A percentile compares a stretch with the other conserved stretches of the same genome.
Conservation (phyloP, 2,329 filamentous ascomycete species). For the Graphium sp. region DNA sequence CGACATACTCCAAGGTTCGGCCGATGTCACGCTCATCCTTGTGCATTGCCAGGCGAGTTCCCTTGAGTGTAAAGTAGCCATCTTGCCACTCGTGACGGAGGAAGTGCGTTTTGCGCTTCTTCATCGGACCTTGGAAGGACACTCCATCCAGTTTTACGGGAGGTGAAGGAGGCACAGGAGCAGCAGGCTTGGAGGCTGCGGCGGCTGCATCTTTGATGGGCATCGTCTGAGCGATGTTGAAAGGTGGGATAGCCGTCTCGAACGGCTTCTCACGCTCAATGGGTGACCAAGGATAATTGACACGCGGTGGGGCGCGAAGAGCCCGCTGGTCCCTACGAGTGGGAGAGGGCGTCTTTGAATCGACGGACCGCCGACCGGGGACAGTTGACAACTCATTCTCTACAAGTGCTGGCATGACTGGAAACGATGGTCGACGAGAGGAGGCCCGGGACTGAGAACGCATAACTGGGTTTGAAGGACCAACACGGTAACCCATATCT, state of each 20-base stretch:
- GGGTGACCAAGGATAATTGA: conserved; percentile 38
- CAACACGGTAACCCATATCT: conserved; percentile 64
- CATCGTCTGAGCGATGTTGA: conserved; percentile 8
- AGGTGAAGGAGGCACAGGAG: too few species aligned
- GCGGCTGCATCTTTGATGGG: conserved; percentile 8
- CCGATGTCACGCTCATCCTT: conserved; percentile 35
- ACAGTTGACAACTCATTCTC: conserved; percentile 41
- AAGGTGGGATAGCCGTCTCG: conserved; percentile 26
- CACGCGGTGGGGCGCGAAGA: conserved; percentile 33
- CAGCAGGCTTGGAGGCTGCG: conserved; percentile 6
- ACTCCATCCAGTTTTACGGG: conserved; percentile 34
- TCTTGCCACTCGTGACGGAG: conserved; percentile 89
- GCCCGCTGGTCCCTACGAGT: conserved; percentile 18
- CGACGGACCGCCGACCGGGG: conserved; percentile 6
- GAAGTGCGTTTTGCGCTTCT: conserved; percentile 80
- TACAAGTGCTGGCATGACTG: conserved; percentile 50
- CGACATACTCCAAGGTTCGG: conserved; percentile 58
- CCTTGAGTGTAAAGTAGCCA: conserved; percentile 74
- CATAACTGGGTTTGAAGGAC: conserved; percentile 16
- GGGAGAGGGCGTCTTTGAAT: conserved; percentile 14
- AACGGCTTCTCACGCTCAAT: conserved; percentile 22
- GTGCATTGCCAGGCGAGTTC: conserved; percentile 61
- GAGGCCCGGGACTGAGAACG: conserved; percentile 39
- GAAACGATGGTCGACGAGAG: conserved; percentile 48
- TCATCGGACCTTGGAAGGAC: conserved; percentile 75